phyloP scores from a whole-genome alignment of 805 yeast species.

The Starmerella cellae region DNA sequence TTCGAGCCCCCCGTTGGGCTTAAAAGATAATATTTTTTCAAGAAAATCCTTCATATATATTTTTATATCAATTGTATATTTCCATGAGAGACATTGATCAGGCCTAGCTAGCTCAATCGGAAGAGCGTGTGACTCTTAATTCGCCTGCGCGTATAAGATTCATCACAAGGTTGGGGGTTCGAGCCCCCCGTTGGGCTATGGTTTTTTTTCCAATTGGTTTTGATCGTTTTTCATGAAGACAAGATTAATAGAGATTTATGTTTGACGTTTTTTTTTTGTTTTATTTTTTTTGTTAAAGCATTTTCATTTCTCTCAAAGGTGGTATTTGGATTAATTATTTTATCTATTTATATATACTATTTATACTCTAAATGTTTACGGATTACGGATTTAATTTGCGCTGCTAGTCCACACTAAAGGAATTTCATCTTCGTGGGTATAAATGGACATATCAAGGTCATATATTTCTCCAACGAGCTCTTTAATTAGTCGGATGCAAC shows the following conservation, averaged over 20 bases:
- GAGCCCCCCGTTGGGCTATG: slow-evolving; percentile 23
- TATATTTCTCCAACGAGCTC: slow-evolving; percentile 27
- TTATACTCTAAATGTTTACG: not conserved
- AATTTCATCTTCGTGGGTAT: slow-evolving; percentile 11
- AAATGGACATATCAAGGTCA: slow-evolving; percentile 17
- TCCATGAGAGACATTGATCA: too few species aligned
- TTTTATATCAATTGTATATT: too few species aligned
- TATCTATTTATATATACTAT: not conserved
- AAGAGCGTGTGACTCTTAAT: slow-evolving; percentile 21
- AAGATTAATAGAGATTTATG: too few species aligned
- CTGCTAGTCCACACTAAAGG: not conserved
- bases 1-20: slow-evolving; percentile 3
- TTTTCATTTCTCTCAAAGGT: too few species aligned
- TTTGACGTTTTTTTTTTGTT: not conserved
- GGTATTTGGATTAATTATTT: not conserved
- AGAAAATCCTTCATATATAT: too few species aligned
- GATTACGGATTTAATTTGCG: not conserved
- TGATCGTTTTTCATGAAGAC: too few species aligned
- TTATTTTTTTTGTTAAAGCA: not conserved
- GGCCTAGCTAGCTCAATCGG: slow-evolving; percentile 21
- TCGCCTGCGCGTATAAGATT: slow-evolving; percentile 8
- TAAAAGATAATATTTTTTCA: too few species aligned
- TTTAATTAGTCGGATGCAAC: slow-evolving; percentile 22
- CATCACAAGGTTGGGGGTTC: slow-evolving; percentile 22
- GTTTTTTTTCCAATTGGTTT: too few species aligned